Evolutionary conservation across 768 basidiomycete genomes (phyloP), one percentile per base, ranked within the genome.

Genomic region (Lactarius hengduanensis): DNA sequence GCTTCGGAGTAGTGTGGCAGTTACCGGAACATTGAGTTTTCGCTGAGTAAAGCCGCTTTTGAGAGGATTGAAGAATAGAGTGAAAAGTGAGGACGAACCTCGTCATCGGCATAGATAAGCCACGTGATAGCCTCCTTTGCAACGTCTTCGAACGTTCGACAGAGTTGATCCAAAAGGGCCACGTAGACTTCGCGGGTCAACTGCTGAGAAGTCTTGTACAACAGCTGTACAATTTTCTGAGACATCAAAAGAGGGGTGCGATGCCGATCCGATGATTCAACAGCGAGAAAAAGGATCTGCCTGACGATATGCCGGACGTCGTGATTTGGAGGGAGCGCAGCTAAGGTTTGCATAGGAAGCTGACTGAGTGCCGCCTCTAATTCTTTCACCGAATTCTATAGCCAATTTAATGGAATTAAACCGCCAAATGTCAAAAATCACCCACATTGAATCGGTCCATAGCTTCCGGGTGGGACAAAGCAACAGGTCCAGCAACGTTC

Each of bases 71-170:
- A 40, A 9, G 16, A 32, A 22, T 20, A 18, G 4, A 2, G 16
- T 15, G 22, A 57, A 70, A 20, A 30, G 40, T n/a, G 55, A 13
- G 26, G 6, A 79, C 86, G 63, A 63, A 95, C 94, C 80, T 96
- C 92, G 74, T 99, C 97, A 74, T 98, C 96, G 4, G 97, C 92
- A 74, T 94, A 97, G 55, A 98, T 79, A 57, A 99, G 80, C 97
- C 97, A 99, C 2, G 91, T 92, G 59, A 95, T 91, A 7, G 96
- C 97, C 78, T 99, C 97, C 76, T 95, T 95, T 20, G 91, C 92
- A 55, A 98, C 96, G 70, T 96, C 93, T 71, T 92, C 88, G 69
- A 94, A 96, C 18, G 87, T 80, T 68, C 88, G 87, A 75, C 97
- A 98, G 50, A 99, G 80, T 68, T 94, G 90, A 65, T 95, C 91